phyloP scores from a whole-genome alignment of 2,329 filamentous ascomycete genomes.

The Penicillium sp. region DNA sequence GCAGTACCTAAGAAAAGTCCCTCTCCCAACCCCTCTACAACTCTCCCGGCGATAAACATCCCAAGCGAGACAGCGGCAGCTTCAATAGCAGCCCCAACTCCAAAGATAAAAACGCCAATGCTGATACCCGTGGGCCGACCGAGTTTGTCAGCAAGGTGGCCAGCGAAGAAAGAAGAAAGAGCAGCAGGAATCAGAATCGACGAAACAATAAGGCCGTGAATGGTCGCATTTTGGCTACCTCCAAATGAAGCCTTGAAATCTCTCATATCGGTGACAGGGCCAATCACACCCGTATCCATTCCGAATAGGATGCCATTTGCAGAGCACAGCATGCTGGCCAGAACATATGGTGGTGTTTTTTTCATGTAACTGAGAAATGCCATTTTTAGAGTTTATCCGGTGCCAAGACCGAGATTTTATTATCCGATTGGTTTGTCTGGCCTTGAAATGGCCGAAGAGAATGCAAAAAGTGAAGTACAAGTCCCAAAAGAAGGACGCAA shows the following conservation, averaged over 20 bases:
- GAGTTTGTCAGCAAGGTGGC: slow-evolving; percentile 53
- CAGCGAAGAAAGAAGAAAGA: slow-evolving; percentile 57
- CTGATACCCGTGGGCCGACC: slow-evolving; percentile 52
- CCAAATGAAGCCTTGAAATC: slow-evolving; percentile 52
- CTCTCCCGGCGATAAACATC: slow-evolving; percentile 57
- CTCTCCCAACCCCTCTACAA: slow-evolving; percentile 58
- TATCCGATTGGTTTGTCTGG: neutral
- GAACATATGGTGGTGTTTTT: slow-evolving; percentile 16
- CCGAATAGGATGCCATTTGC: slow-evolving; percentile 21
- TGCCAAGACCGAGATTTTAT: neutral
- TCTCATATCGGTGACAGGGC: slow-evolving; percentile 59
- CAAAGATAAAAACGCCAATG: slow-evolving; percentile 54
- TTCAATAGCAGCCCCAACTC: slow-evolving; percentile 54
- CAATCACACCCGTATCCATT: slow-evolving; percentile 56
- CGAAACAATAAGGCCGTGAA: slow-evolving; percentile 60
- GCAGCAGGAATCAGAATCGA: slow-evolving; percentile 59
- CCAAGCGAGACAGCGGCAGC: slow-evolving; percentile 47
- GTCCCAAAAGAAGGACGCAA: neutral
- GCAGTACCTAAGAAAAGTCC: slow-evolving; percentile 57
- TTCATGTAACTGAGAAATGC: neutral
- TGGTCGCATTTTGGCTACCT: slow-evolving; percentile 48
- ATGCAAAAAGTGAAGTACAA: no score
- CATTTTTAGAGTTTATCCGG: neutral
- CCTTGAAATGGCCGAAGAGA: no score
- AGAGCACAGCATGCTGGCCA: slow-evolving; percentile 18